Conservation (phyloP, 2,329 filamentous ascomycete genomes). For the Botrytis squamosa region DNA sequence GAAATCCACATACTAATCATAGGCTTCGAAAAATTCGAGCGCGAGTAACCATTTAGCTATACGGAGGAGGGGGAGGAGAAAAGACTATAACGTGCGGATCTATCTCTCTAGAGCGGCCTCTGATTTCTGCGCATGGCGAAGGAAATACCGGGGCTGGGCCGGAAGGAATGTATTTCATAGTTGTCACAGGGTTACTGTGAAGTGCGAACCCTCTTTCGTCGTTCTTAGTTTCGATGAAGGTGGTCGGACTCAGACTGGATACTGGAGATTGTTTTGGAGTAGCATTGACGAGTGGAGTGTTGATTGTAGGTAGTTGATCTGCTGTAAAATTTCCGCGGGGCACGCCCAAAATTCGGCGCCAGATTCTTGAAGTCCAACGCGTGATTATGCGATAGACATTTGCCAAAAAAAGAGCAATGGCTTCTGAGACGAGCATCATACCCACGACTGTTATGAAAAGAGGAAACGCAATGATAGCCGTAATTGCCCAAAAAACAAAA, state of each 20-base stretch:
- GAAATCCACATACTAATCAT: not conserved
- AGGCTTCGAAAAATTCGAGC: not conserved
- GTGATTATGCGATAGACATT: not conserved
- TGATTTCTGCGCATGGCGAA: not conserved
- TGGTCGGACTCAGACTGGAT: rapidly evolving
- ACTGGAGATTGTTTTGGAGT: not conserved
- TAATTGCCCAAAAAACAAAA: not conserved
- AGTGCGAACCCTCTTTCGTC: too few relatives aligned
- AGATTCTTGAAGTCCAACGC: not conserved
- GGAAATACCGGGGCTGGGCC: not conserved
- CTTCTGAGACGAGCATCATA: not conserved
- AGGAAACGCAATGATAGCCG: not conserved
- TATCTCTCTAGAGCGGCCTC: not conserved
- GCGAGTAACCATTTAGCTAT: not conserved
- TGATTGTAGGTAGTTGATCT: not conserved
- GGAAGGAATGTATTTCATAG: too few relatives aligned
- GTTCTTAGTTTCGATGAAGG: rapidly evolving
- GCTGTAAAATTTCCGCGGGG: too few relatives aligned
- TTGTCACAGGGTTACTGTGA: not conserved
- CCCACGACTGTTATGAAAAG: not conserved
- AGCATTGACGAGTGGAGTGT: rapidly evolving
- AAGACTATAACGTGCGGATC: not conserved
- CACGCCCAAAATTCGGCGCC: not conserved
- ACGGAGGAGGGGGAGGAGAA: not conserved
- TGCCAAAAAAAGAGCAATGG: not conserved